Conservation (phyloP, 768 basidiomycete species). For the Boletus reticuloceps region DNA sequence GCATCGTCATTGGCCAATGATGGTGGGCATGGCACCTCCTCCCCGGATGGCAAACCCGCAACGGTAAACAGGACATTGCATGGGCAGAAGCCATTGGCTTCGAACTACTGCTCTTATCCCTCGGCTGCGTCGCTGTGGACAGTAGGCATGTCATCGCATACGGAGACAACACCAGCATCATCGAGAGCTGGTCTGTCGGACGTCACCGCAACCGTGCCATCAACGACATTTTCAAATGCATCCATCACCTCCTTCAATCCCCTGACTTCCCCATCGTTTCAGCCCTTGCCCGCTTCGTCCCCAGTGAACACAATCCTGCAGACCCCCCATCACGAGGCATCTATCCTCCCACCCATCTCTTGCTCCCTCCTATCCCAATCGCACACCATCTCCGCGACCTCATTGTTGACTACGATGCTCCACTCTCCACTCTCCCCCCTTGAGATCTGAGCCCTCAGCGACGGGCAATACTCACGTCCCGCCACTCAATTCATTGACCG, state of each 20-base stretch:
- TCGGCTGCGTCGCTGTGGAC: not conserved
- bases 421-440: no score
- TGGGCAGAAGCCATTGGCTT: constrained; percentile 21
- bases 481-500: no score
- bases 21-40: constrained; percentile 7
- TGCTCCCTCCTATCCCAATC: not conserved
- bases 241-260: not conserved
- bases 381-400: not conserved
- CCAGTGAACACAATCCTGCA: not conserved
- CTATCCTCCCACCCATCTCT: not conserved
- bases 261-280: not conserved
- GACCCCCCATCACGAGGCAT: not conserved
- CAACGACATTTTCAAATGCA: constrained; percentile 14
- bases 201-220: constrained; percentile 2
- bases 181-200: constrained; percentile 12
- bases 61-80: constrained; percentile 9
- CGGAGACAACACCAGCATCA: constrained; percentile 18
- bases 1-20: not conserved
- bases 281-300: not conserved
- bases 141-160: not conserved
- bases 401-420: not conserved
- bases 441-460: no score
- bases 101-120: not conserved
- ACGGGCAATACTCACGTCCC: no score
- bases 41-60: constrained; percentile 4